Evolutionary conservation across 1,284 basidiomycete species (phyloP).

Genomic region (Rugiboletus extremiorientalis): DNA sequence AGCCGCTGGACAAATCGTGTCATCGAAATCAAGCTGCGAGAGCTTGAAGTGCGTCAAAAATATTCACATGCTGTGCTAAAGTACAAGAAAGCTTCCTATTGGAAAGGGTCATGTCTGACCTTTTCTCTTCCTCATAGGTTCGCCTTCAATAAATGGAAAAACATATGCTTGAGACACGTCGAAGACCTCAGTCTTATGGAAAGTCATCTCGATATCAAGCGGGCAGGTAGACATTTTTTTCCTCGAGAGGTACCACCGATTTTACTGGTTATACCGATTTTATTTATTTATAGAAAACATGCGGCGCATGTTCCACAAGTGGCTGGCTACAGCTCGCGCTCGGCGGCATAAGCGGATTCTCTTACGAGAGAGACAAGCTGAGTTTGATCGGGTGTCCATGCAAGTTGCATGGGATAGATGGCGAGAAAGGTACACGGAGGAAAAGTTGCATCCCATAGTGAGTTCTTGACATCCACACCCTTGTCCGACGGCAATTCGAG

Average conservation of each 20-base stretch:
- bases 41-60: constrained; percentile 58
- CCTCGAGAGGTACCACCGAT: not conserved
- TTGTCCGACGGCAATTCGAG: constrained; percentile 1
- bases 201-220: constrained; percentile 74
- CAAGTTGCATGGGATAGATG: constrained; percentile 71
- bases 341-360: constrained; percentile 55
- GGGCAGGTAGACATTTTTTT: constrained; percentile 52
- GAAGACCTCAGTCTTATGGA: constrained; percentile 76
- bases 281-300: constrained; percentile 56
- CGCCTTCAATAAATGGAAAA: constrained; percentile 69
- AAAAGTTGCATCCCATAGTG: constrained; percentile 63
- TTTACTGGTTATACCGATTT: not conserved
- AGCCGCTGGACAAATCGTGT: constrained; percentile 68
- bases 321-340: constrained; percentile 60
- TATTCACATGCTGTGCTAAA: constrained; percentile 44
- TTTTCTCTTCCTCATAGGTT: constrained; percentile 35
- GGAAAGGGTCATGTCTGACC: constrained; percentile 1
- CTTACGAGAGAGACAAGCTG: constrained; percentile 60
- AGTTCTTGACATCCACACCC: constrained; percentile 24
- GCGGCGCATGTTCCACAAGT: constrained; percentile 66
- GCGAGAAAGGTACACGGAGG: constrained; percentile 66
- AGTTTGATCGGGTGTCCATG: constrained; percentile 52
- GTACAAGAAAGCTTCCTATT: constrained; percentile 37
- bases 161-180: constrained; percentile 55
- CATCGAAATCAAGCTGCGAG: constrained; percentile 68